These are phyloP conservation scores for Thecaphora thlaspeos DNA, from an alignment of 1,284 basidiomycete species.

Conservation along the genomic window DNA sequence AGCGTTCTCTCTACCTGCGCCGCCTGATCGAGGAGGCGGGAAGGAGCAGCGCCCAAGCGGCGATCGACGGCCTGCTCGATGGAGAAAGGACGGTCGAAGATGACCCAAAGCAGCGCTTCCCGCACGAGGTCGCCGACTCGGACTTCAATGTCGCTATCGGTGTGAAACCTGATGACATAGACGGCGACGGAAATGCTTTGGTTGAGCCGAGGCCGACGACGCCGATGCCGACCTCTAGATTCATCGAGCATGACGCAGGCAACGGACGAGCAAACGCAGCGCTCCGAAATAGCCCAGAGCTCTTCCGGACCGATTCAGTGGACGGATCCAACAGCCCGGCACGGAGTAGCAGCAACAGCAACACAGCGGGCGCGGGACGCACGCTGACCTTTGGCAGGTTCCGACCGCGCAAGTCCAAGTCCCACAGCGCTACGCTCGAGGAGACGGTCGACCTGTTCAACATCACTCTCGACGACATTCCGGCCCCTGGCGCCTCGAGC, in stretches of 20 bases:
- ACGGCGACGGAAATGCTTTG: no score
- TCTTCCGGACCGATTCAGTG: no score
- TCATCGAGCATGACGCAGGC: not conserved
- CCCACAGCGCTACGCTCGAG: not conserved
- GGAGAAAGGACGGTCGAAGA: not conserved
- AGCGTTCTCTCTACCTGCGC: not conserved
- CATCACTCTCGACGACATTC: not conserved
- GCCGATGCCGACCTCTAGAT: not conserved
- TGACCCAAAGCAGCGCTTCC: not conserved
- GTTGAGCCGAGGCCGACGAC: not conserved
- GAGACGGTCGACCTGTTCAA: not conserved
- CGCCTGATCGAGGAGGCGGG: not conserved
- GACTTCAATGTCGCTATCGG: not conserved
- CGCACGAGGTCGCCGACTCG: slow-evolving; percentile 1
- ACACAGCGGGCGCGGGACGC: no score
- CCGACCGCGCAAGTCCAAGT: not conserved
- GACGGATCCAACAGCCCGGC: no score
- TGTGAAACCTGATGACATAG: no score
- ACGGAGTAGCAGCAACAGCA: no score
- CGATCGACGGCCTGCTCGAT: not conserved
- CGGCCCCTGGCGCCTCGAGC: no score
- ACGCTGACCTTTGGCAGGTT: not conserved
- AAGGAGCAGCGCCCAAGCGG: not conserved
- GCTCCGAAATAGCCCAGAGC: no score
- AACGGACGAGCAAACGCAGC: not conserved